phyloP scores from a whole-genome alignment of 805 yeast genomes.

The Metschnikowia arizonensis region DNA sequence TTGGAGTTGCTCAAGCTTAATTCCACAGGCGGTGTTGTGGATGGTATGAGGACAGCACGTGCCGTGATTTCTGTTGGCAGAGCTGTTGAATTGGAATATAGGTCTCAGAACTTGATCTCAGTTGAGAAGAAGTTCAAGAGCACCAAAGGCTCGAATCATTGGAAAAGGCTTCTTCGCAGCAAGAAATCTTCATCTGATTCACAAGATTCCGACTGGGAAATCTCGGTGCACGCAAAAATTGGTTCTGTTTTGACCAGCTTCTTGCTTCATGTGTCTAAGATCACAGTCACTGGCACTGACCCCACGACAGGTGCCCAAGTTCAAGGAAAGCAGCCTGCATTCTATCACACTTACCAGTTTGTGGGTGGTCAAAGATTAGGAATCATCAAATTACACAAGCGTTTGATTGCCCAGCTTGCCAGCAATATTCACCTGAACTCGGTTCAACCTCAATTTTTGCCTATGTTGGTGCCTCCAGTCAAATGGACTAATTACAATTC shows the following conservation, averaged over 20 bases:
- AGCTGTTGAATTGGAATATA: constrained; percentile 80
- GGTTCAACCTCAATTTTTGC: constrained; percentile 80
- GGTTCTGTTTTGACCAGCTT: constrained; percentile 78
- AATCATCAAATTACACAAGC: constrained; percentile 69
- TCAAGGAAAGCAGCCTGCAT: constrained; percentile 82
- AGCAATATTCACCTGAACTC: constrained; percentile 61
- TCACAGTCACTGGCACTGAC: constrained; percentile 73
- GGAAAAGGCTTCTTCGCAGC: constrained; percentile 41
- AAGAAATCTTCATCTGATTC: constrained; percentile 5
- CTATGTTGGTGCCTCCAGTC: constrained; percentile 88
- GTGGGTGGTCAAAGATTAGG: constrained; percentile 77
- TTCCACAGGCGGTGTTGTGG: constrained; percentile 68
- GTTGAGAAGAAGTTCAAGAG: constrained; percentile 51
- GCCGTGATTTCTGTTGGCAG: constrained; percentile 79
- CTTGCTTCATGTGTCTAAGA: constrained; percentile 76
- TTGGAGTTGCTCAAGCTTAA: constrained; percentile 73
- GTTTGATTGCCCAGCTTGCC: constrained; percentile 61
- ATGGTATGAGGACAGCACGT: constrained; percentile 80
- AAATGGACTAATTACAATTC: constrained; percentile 79
- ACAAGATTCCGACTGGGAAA: constrained; percentile 23
- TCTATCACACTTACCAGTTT: constrained; percentile 83
- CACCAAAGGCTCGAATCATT: constrained; percentile 44
- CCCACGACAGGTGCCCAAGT: constrained; percentile 69
- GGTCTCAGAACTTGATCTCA: constrained; percentile 59
- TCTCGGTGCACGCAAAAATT: constrained; percentile 49